phyloP scores from a whole-genome alignment of 768 basidiomycete genomes.

The Pleurotus citrinopileatus region DNA sequence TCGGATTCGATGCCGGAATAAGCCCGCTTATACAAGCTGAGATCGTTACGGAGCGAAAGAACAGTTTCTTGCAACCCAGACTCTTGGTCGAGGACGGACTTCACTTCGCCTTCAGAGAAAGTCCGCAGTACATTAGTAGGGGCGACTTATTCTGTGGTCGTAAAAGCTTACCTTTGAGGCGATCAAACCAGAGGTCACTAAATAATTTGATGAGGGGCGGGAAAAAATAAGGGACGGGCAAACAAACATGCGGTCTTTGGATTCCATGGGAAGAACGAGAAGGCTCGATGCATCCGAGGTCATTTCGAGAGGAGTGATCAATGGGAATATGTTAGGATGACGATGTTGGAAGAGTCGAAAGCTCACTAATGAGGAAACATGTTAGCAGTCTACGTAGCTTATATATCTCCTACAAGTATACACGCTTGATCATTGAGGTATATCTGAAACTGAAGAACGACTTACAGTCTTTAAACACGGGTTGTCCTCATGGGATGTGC shows the following conservation, averaged over 20 bases:
- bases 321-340: not conserved
- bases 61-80: conserved; percentile 26
- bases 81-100: conserved; percentile 31
- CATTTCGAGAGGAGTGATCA: not conserved
- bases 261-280: not conserved
- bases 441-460: not conserved
- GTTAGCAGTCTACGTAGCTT: not conserved
- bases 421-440: not conserved
- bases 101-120: conserved; percentile 32
- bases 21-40: conserved; percentile 40
- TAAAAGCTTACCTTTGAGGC: conserved; percentile 38
- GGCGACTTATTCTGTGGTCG: too few species aligned
- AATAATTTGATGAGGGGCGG: conserved; percentile 3
- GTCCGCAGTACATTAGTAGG: too few species aligned
- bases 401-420: not conserved
- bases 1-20: conserved; percentile 36
- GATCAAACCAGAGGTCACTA: conserved; percentile 29
- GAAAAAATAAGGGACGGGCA: not conserved
- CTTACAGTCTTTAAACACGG: not conserved
- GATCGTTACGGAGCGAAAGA: conserved; percentile 35
- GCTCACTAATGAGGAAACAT: not conserved
- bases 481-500: not conserved
- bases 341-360: not conserved
- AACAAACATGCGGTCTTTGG: conserved; percentile 3
- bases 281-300: not conserved